A percentile compares a stretch with the other conserved stretches of the same genome.
These are phyloP conservation scores for Penicillium oxalicum DNA, from an alignment of 2,329 filamentous ascomycete species.

Conservation along the genomic window DNA sequence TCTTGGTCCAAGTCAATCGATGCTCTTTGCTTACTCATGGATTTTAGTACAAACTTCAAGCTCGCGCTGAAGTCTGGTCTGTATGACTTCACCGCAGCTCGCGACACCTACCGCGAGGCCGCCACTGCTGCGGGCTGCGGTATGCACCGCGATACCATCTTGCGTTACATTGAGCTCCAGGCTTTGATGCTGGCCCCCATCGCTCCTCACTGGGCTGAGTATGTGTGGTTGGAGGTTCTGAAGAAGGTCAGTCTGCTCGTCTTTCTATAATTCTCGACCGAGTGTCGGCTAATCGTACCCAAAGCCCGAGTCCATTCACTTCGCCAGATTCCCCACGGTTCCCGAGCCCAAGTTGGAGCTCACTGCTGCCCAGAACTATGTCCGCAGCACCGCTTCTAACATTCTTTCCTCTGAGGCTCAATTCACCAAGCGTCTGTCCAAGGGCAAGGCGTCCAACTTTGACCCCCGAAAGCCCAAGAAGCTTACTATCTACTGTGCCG, in stretches of 20 bases:
- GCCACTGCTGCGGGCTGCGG: slow-evolving; percentile 69
- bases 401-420: slow-evolving; percentile 78
- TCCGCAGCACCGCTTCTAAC: slow-evolving; percentile 65
- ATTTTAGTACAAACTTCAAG: slow-evolving; percentile 65
- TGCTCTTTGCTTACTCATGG: slow-evolving; percentile 11
- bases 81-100: slow-evolving; percentile 83
- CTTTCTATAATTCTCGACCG: neutral
- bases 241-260: slow-evolving; percentile 48
- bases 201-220: slow-evolving; percentile 88
- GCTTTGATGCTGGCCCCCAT: slow-evolving; percentile 75
- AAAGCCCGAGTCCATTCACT: slow-evolving; percentile 66
- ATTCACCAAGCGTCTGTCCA: slow-evolving; percentile 75
- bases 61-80: slow-evolving; percentile 78
- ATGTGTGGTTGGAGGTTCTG: slow-evolving; percentile 89
- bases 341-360: slow-evolving; percentile 61
- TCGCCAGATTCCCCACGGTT: slow-evolving; percentile 67
- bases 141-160: slow-evolving; percentile 77
- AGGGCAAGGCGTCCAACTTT: slow-evolving; percentile 79
- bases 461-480: slow-evolving; percentile 91
- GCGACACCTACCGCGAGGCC: slow-evolving; percentile 85
- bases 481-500: slow-evolving; percentile 76
- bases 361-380: slow-evolving; percentile 75
- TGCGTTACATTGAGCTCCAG: slow-evolving; percentile 80
- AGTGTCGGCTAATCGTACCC: slow-evolving; percentile 1
- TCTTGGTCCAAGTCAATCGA: neutral